phyloP scores from a whole-genome alignment of 805 yeast species.

The Ogataea degrootiae region DNA sequence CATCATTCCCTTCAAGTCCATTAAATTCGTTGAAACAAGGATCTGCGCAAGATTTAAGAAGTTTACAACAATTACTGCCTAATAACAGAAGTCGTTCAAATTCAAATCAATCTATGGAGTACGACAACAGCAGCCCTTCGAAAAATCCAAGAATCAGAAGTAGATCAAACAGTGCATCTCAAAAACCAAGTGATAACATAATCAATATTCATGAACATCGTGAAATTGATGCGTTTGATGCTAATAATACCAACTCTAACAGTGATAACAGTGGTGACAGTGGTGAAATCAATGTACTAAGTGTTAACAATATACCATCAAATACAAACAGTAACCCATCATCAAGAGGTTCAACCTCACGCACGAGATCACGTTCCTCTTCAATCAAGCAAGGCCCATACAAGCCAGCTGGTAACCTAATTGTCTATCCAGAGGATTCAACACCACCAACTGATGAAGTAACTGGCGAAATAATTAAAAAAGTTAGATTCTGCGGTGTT shows the following conservation, averaged over 20 bases:
- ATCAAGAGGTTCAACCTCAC: conserved; percentile 9
- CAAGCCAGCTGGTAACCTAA: conserved; percentile 17
- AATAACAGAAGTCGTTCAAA: conserved; percentile 25
- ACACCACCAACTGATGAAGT: conserved; percentile 5
- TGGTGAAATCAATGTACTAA: neutral
- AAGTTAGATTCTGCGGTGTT: conserved; percentile 50
- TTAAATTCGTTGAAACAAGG: conserved; percentile 25
- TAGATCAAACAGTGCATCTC: conserved; percentile 25
- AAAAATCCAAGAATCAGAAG: conserved; percentile 11
- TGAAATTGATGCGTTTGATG: neutral
- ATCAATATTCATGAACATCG: conserved; percentile 14
- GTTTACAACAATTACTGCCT: conserved; percentile 7
- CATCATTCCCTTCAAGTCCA: conserved; percentile 20
- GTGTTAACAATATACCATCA: neutral
- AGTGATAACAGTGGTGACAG: neutral
- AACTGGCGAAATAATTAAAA: conserved; percentile 29
- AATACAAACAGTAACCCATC: neutral
- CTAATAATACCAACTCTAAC: neutral
- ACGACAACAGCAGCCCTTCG: conserved; percentile 9
- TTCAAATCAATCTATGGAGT: conserved; percentile 17
- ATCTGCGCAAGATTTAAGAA: conserved; percentile 16
- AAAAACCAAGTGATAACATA: conserved; percentile 16
- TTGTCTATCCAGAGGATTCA: conserved; percentile 12
- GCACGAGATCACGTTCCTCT: conserved; percentile 19
- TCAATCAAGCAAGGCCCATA: conserved; percentile 12